Conservation (phyloP, 495 filamentous ascomycete species). For the Lichenothelia convexa region DNA sequence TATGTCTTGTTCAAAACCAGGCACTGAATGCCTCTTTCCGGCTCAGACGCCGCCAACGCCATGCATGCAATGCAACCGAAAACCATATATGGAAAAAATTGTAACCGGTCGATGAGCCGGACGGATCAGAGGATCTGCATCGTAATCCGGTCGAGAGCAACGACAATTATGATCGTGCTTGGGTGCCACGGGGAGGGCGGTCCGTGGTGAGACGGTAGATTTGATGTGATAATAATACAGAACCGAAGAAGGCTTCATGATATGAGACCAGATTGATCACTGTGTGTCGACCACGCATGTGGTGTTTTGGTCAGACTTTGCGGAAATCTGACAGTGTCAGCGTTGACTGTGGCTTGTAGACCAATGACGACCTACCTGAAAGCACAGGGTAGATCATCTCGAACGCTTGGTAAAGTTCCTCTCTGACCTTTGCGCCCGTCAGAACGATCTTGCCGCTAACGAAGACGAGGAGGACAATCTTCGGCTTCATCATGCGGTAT, state of each 20-base stretch:
- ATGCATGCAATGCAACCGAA: constrained; percentile 19
- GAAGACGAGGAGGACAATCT: constrained; percentile 98
- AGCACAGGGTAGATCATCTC: constrained; percentile 98
- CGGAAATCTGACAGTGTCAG: constrained; percentile 19
- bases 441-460: constrained; percentile 97
- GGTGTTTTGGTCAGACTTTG: constrained; percentile 15
- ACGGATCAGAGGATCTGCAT: background rate
- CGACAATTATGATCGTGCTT: background rate
- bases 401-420: constrained; percentile 97
- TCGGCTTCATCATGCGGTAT: constrained; percentile 99
- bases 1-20: constrained; percentile 1
- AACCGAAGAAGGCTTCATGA: background rate
- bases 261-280: background rate
- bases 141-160: background rate
- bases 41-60: background rate
- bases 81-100: background rate
- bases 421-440: constrained; percentile 92
- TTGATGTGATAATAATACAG: background rate
- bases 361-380: constrained; percentile 41
- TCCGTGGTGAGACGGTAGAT: background rate
- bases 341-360: background rate
- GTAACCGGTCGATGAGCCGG: constrained; percentile 1
- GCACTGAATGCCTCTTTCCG: constrained; percentile 3
- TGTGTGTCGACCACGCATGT: background rate
- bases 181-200: background rate